Conservation (phyloP, 306 rosid species). For the Vigna radiata region DNA sequence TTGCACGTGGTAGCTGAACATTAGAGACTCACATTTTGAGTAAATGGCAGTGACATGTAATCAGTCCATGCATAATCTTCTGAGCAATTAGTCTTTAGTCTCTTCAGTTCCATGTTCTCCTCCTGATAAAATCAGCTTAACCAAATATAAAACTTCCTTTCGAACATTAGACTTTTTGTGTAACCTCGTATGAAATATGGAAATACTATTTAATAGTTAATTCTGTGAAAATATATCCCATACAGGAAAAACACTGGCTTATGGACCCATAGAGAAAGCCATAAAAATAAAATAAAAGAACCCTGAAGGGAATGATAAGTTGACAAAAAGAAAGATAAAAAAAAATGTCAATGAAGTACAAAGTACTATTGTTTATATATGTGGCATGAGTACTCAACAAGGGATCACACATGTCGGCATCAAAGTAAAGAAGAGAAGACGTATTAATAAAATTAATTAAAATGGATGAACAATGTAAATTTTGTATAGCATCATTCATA, state of each 20-base stretch:
- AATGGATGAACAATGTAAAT: too few relatives aligned
- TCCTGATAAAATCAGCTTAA: conserved; percentile 57
- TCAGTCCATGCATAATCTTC: conserved; percentile 73
- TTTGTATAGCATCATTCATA: too few relatives aligned
- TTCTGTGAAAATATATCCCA: background rate
- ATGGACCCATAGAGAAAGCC: background rate
- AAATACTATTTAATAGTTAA: background rate
- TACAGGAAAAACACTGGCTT: background rate
- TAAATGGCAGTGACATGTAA: conserved; percentile 82
- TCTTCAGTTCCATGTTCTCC: conserved; percentile 90
- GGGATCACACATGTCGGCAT: background rate
- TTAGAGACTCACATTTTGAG: conserved; percentile 76
- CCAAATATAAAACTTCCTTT: background rate
- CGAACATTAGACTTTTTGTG: background rate
- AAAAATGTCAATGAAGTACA: too few relatives aligned
- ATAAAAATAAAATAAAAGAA: background rate
- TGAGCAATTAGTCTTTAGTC: conserved; percentile 50
- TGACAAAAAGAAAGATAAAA: background rate
- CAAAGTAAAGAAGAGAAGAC: background rate
- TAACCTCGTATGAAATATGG: conserved; percentile 7
- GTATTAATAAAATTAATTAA: background rate
- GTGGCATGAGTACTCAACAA: too few relatives aligned
- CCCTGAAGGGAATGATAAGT: too few relatives aligned
- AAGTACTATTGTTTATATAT: too few relatives aligned
- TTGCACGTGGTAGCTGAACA: conserved; percentile 18